These are phyloP conservation scores for Rhodotorula sp. DNA, from an alignment of 1,284 basidiomycete genomes.

Conservation along the genomic window DNA sequence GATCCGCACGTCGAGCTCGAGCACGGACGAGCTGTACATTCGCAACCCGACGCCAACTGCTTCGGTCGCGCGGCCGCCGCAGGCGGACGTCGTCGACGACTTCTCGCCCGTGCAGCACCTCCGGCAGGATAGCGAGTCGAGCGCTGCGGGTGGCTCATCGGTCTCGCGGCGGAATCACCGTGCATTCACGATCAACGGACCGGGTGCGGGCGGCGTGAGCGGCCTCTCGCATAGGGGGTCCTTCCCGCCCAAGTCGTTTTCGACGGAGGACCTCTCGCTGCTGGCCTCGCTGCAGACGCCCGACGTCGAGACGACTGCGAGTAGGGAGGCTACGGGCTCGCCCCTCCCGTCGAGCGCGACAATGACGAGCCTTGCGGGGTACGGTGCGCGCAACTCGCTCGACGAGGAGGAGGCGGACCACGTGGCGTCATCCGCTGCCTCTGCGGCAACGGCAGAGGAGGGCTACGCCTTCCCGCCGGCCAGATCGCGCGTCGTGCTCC, in stretches of 20 bases:
- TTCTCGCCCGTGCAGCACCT: not conserved
- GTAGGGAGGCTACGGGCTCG: not conserved
- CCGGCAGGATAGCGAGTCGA: not conserved
- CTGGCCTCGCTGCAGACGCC: slow-evolving; percentile 15
- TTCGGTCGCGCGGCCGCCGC: not conserved
- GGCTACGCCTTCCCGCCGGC: slow-evolving; percentile 2
- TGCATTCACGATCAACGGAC: slow-evolving; percentile 32
- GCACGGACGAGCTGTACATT: slow-evolving; percentile 28
- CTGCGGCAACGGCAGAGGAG: not conserved
- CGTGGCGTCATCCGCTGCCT: not conserved
- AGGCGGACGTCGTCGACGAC: not conserved
- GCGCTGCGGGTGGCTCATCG: not conserved
- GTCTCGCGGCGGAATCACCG: slow-evolving; percentile 29
- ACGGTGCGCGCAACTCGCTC: slow-evolving; percentile 3
- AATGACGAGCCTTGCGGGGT: slow-evolving; percentile 1
- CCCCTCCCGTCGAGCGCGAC: not conserved
- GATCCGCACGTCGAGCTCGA: not conserved
- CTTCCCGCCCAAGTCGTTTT: slow-evolving; percentile 13
- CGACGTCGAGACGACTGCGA: not conserved
- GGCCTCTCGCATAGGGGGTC: not conserved
- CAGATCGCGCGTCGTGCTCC: not conserved
- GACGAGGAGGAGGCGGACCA: not conserved
- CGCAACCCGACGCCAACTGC: slow-evolving; percentile 8
- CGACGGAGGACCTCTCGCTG: slow-evolving; percentile 20
- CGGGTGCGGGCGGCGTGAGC: not conserved